Conservation (phyloP, 306 rosid species). For the Quercus mongolica region DNA sequence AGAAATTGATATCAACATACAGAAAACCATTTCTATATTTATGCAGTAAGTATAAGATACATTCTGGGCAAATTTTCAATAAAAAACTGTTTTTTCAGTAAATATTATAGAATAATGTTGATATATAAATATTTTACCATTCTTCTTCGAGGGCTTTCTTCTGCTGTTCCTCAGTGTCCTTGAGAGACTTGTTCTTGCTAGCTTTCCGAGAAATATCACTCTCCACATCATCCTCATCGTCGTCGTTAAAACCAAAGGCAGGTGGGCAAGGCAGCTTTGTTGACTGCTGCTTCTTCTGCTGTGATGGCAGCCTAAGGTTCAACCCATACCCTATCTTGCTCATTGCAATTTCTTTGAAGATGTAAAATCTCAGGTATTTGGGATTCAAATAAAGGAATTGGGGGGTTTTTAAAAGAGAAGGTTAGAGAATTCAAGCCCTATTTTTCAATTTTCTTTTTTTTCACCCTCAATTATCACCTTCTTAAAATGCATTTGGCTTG, state of each 20-base stretch:
- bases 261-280: slow-evolving; percentile 48
- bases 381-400: no score
- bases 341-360: slow-evolving; percentile 29
- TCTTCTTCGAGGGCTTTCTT: slow-evolving; percentile 81
- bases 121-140: slow-evolving; percentile 33
- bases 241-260: slow-evolving; percentile 62
- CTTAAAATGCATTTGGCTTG: no score
- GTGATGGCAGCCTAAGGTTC: slow-evolving; percentile 59
- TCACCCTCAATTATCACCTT: no score
- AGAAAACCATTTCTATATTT: no score
- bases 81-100: background rate
- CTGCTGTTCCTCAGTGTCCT: slow-evolving; percentile 84
- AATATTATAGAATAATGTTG: background rate
- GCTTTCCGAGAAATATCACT: slow-evolving; percentile 82
- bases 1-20: no score
- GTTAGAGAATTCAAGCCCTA: no score
- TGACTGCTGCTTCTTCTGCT: slow-evolving; percentile 48
- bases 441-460: no score
- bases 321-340: slow-evolving; percentile 67
- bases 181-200: slow-evolving; percentile 70
- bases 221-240: slow-evolving; percentile 70
- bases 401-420: no score
- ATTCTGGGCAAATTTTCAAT: background rate
- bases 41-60: no score
- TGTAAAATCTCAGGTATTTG: no score